Percentiles rank a stretch among this genome's conserved stretches.
Conservation (phyloP, 805 yeast species). For the Saturnispora besseyi region DNA sequence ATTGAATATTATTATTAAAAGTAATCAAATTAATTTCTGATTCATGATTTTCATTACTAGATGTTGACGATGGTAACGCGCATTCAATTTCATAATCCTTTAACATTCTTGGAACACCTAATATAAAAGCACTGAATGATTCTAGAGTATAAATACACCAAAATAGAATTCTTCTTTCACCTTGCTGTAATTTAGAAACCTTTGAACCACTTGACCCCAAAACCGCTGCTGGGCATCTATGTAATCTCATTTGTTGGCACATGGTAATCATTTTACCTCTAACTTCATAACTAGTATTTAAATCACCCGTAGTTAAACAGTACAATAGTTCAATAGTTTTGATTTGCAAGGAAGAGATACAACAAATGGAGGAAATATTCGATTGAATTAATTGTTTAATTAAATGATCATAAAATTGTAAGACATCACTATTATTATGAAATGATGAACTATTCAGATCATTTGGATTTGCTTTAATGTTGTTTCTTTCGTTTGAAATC, state of each 20-base stretch:
- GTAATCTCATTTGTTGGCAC: slow-evolving; percentile 80
- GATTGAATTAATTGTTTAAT: slow-evolving; percentile 57
- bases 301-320: slow-evolving; percentile 65
- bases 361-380: slow-evolving; percentile 49
- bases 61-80: slow-evolving; percentile 55
- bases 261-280: slow-evolving; percentile 70
- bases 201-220: slow-evolving; percentile 56
- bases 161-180: slow-evolving; percentile 71
- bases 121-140: slow-evolving; percentile 58
- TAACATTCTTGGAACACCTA: slow-evolving; percentile 76
- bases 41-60: slow-evolving; percentile 31
- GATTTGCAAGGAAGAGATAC: slow-evolving; percentile 62
- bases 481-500: slow-evolving; percentile 30
- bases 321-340: slow-evolving; percentile 61
- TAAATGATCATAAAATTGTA: slow-evolving; percentile 48
- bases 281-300: slow-evolving; percentile 62
- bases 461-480: slow-evolving; percentile 8
- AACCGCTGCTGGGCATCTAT: slow-evolving; percentile 81
- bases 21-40: slow-evolving; percentile 47
- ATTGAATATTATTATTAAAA: slow-evolving; percentile 44
- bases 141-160: slow-evolving; percentile 82
- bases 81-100: slow-evolving; percentile 82
- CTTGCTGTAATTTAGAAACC: slow-evolving; percentile 62
- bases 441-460: slow-evolving; percentile 2
- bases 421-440: slow-evolving; percentile 24